Base-by-base conservation (phyloP, 2,329 filamentous ascomycete species). In the Capronia epimyces region DNA sequence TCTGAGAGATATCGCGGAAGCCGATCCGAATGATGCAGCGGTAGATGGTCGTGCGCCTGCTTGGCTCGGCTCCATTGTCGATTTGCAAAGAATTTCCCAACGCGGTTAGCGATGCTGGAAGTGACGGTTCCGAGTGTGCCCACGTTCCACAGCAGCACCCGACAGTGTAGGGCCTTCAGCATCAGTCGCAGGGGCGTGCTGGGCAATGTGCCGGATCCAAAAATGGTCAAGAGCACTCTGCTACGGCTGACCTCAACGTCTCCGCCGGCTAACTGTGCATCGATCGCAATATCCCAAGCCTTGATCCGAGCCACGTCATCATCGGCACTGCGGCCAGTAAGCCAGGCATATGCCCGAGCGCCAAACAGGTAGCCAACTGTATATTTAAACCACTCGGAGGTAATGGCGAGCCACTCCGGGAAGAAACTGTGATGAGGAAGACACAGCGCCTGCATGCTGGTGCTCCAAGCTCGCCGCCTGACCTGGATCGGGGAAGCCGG, bases 281-380 rank as follows among this genome's bases (percentile, higher is more conserved):
- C 91, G 48, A 96, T 79, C 12, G 90, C 90, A 63, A 95, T 95
- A 27, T 85, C 80, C 91, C 91, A 97, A 0, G 89, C 88, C 70
- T 95, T 93, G 62, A 95, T 79, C 22, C 91, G 81, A 5, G 88
- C 90, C 45, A 79, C 81, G 67, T 96, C 91, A 66, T 95, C 84
- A 51, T 95, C 89, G 59, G 86, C 82, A 1, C 85, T 91, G 42
- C 86, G 80, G 0, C 89, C 88, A 1, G 87, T 91, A 32, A 95
- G 71, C 64, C 82, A 77, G 50, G 89, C 84, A 66, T 93, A 96
- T 8, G 84, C 76, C 22, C 84, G 79, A 59, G 83, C 78, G 32
- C 91, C 90, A 55, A 95, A 81, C 0, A 87, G 67, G 59, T 89
- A 89, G 40, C 88, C 82, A 46, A 89, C 67, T 61, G 87, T 87